Percentiles rank a stretch among this genome's conserved stretches.
Conservation (phyloP, 805 yeast species). For the Myxozyma lipomycoides region DNA sequence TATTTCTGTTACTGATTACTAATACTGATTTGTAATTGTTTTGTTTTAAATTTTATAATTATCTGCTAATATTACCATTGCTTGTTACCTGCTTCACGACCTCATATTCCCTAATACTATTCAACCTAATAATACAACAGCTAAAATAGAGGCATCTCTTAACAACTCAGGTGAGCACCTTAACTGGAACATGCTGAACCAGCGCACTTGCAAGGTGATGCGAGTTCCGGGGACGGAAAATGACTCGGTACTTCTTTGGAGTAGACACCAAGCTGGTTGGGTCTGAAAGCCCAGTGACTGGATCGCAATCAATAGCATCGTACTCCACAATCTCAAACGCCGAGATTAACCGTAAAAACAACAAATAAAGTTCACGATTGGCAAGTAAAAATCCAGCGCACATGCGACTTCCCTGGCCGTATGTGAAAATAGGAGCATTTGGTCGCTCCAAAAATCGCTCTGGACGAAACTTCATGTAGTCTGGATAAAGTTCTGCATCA, state of each 20-base stretch:
- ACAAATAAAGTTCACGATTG: conserved; percentile 57
- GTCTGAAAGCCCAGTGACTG: conserved; percentile 28
- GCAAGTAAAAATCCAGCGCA: conserved; percentile 70
- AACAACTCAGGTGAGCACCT: no score
- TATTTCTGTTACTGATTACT: no score
- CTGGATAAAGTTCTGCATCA: conserved; percentile 40
- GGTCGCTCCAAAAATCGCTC: conserved; percentile 32
- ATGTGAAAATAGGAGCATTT: conserved; percentile 32
- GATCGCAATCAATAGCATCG: conserved; percentile 26
- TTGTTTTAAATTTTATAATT: no score
- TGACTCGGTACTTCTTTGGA: conserved; percentile 28
- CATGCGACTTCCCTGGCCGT: conserved; percentile 67
- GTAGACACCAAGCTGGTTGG: conserved; percentile 30
- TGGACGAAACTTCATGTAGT: conserved; percentile 36
- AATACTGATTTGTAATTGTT: no score
- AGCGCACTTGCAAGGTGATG: conserved; percentile 18
- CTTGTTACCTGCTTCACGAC: no score
- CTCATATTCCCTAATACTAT: no score
- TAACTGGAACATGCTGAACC: conserved; percentile 4
- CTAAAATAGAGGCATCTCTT: no score
- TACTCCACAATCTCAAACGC: conserved; percentile 45
- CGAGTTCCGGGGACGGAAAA: conserved; percentile 29
- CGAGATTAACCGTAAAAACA: conserved; percentile 51
- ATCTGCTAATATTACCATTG: no score
- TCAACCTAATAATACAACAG: no score